These are phyloP conservation scores for Przewalskia tangutica DNA, from an alignment of 257 asterid species.

Conservation along the genomic window DNA sequence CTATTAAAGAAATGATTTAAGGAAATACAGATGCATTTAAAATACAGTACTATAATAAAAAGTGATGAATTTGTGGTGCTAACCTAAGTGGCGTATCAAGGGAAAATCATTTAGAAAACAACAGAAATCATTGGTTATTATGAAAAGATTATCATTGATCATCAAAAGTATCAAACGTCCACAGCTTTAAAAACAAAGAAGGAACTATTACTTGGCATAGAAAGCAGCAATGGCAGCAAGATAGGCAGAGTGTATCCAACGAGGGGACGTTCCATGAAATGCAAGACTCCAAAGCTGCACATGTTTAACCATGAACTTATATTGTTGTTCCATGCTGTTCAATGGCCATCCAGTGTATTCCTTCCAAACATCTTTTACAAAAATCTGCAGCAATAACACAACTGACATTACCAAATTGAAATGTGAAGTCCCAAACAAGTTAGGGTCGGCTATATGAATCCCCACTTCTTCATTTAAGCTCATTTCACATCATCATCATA, in stretches of 20 bases:
- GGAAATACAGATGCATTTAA: no score
- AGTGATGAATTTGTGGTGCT: neutral
- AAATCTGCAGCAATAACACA: conserved; percentile 30
- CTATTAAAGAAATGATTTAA: no score
- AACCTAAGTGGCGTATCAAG: neutral
- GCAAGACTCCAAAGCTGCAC: conserved; percentile 93
- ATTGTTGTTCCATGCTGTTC: conserved; percentile 86
- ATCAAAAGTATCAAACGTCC: neutral
- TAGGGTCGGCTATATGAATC: no score
- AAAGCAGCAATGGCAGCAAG: conserved; percentile 95
- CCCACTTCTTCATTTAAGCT: no score
- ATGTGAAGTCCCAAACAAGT: neutral
- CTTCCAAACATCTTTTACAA: conserved; percentile 95
- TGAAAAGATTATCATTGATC: neutral
- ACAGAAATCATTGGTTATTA: neutral
- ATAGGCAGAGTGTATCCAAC: conserved; percentile 80
- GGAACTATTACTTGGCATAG: conserved; percentile 69
- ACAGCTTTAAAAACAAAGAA: neutral
- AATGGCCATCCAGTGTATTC: conserved; percentile 96
- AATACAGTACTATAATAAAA: no score
- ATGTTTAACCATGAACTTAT: conserved; percentile 94
- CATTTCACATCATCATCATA: no score
- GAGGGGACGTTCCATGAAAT: conserved; percentile 88
- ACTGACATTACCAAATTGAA: neutral
- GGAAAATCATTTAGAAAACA: neutral